A percentile compares a stretch with the other conserved stretches of the same genome.
Conservation (phyloP, 2,329 filamentous ascomycete genomes). For the Rhexocercosporidium sp. region DNA sequence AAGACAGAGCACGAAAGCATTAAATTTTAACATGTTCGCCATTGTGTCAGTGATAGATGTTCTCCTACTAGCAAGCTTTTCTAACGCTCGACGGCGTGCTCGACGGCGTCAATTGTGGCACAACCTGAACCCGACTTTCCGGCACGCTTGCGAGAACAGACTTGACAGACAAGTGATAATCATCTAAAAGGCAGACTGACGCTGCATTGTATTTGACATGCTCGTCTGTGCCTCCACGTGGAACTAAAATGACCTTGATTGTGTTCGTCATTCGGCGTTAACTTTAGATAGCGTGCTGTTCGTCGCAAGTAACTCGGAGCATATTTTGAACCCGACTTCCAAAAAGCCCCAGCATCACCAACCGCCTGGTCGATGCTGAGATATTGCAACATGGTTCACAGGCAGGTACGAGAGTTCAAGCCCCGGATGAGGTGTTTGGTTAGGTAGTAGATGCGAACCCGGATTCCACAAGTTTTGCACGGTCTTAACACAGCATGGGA, state of each 20-base stretch:
- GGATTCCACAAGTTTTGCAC: background rate
- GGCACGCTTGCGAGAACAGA: no score
- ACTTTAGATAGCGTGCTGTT: no score
- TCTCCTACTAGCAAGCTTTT: background rate
- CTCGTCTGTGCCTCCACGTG: no score
- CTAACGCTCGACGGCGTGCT: background rate
- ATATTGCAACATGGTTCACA: background rate
- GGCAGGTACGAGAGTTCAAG: background rate
- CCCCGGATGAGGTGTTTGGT: background rate
- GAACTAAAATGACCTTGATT: no score
- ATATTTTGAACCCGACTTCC: no score
- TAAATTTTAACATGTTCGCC: background rate
- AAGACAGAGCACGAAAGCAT: background rate
- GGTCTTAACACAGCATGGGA: background rate
- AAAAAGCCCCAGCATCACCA: no score
- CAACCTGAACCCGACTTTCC: background rate
- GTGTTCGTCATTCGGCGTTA: no score
- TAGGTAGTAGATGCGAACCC: background rate
- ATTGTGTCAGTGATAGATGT: background rate
- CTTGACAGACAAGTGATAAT: no score
- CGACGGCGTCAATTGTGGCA: background rate
- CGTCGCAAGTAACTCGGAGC: no score
- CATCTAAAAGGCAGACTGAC: no score
- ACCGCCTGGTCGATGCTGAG: no score
- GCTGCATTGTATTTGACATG: no score